A percentile compares a stretch with the other conserved stretches of the same genome.
phyloP scores from a whole-genome alignment of 2,329 filamentous ascomycete genomes.

The Nakataea oryzae region DNA sequence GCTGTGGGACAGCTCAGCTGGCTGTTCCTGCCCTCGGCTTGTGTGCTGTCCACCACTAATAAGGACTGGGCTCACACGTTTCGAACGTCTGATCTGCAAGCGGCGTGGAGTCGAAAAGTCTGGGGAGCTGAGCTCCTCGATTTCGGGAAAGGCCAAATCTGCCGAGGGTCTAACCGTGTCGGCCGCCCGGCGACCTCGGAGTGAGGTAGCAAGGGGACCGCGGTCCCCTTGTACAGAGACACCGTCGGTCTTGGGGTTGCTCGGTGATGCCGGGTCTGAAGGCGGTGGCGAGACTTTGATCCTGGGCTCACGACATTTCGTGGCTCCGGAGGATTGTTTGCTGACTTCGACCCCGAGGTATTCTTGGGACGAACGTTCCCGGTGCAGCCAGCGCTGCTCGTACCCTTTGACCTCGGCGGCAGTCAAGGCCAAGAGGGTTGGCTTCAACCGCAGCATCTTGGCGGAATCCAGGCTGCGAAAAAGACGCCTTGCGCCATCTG shows the following conservation, averaged over 20 bases:
- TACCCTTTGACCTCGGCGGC: constrained; percentile 29
- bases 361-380: neutral
- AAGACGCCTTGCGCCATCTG: neutral
- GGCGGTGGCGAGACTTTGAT: neutral
- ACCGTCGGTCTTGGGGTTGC: neutral
- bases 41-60: neutral
- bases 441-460: constrained; percentile 29
- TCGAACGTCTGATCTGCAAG: neutral
- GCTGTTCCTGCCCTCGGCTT: neutral
- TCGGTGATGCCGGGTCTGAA: neutral
- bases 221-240: neutral
- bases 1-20: neutral
- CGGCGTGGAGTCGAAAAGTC: neutral
- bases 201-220: neutral
- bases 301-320: neutral
- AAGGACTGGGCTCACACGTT: neutral
- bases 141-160: neutral
- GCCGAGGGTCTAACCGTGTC: neutral
- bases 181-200: neutral
- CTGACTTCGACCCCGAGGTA: neutral
- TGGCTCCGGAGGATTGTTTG: neutral
- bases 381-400: constrained; percentile 14
- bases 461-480: neutral
- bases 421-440: constrained; percentile 27
- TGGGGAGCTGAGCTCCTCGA: neutral